Evolutionary conservation across 176 grass and related monocot species (phyloP), one percentile per base, ranked within the genome.

Genomic region (Leersia perrieri): DNA sequence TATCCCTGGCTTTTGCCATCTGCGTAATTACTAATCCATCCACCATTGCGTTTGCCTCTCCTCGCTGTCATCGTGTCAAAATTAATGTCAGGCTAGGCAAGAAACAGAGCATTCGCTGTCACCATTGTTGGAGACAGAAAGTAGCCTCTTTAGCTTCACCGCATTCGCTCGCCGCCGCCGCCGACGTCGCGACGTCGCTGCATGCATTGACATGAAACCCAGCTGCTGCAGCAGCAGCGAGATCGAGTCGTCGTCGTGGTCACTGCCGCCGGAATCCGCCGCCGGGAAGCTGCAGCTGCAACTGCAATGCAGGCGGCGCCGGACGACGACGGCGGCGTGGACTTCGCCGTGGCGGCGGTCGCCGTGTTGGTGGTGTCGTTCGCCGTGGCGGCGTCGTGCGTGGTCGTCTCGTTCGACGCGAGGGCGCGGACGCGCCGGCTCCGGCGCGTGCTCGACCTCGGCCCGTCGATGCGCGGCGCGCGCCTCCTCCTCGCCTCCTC

Each of bases 401-500:
- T 72, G 44, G 3, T 88, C n/a, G 65, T 47, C 45, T 80, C 77
- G 70, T 86, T 60, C 77, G 60, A 80, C 41, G 14, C 35, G 20
- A 58, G 42, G 3, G n/a, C 61, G 15, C 39, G 72, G 35, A 61
- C 22, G 3, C 68, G 53, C 39, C 65, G 77, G 60, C 86, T 76
- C 8, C 33, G 64, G 15, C 87, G 82, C 23, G 16, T 89, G 61
- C 63, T 71, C 51, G 71, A 80, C 71, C 70, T 89, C 26, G 67
- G 70, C 2, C 81, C 75, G 11, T 84, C 76, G 1, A 71, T 76
- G 20, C 74, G 76, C 20, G 71, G 31, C 0, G 53, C 64, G 5
- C 87, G 82, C 16, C 55, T 89, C 25, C 76, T 85, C 38, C 82
- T 89, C 18, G 70, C 51, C 23, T 62, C 81, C 53, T 89, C 85